Percentiles rank a stretch among this genome's conserved stretches.
These are phyloP conservation scores for Aspergillus sclerotioniger DNA, from an alignment of 495 filamentous ascomycete species.

Conservation along the genomic window DNA sequence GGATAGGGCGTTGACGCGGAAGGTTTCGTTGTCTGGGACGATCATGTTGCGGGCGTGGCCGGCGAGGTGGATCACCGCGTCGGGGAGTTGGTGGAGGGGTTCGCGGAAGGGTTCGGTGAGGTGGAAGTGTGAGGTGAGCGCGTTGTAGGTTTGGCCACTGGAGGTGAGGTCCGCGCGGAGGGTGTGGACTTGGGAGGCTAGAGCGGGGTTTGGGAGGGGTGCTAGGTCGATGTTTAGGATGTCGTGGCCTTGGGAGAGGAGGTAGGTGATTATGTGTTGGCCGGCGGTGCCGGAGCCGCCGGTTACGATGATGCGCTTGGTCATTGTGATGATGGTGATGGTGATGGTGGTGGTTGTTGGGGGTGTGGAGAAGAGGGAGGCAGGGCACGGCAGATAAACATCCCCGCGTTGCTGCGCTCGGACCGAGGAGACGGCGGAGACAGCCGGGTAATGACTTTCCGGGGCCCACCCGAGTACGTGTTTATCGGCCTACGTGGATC, in stretches of 20 bases:
- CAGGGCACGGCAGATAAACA: not conserved
- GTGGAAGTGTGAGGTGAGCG: conserved; percentile 55
- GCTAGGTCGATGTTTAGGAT: conserved; percentile 58
- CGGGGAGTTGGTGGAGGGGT: conserved; percentile 40
- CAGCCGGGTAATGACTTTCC: not conserved
- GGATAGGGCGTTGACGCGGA: conserved; percentile 49
- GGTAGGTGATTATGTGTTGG: conserved; percentile 53
- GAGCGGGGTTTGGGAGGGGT: conserved; percentile 39
- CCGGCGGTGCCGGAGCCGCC: conserved; percentile 61
- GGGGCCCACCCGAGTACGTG: not conserved
- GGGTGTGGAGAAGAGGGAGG: too few species aligned
- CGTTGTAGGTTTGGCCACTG: conserved; percentile 58
- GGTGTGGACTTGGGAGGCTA: conserved; percentile 47
- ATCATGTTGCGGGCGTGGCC: conserved; percentile 61
- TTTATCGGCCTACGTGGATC: not conserved
- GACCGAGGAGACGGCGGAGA: not conserved
- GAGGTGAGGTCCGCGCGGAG: conserved; percentile 58
- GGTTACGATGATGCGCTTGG: conserved; percentile 49
- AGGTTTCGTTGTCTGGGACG: conserved; percentile 59
- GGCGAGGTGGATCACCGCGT: conserved; percentile 62
- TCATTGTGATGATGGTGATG: conserved; percentile 15
- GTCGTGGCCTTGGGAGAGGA: conserved; percentile 50
- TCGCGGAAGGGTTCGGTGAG: conserved; percentile 46
- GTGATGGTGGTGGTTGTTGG: conserved; percentile 2
- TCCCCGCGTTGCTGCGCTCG: not conserved